Evolutionary conservation across 1,139 yeast genomes (phyloP), one percentile per base, ranked within the genome.

Genomic region (Tardiomyces digboiensis): DNA sequence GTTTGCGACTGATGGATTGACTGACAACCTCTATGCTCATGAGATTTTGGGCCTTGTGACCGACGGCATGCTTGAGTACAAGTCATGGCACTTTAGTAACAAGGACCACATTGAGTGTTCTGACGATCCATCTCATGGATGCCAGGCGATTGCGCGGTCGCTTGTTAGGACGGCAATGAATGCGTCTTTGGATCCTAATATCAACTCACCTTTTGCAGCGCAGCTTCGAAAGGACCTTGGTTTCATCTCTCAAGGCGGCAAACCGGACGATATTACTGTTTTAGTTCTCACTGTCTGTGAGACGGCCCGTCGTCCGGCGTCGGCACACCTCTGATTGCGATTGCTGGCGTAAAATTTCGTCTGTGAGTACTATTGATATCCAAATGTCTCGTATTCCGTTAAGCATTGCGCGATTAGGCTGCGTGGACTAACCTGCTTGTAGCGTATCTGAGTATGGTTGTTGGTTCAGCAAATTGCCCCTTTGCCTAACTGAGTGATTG

Each of bases 1-100:
- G 47, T 80, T 89, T 59, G 93, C 95, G 39, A 87, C 97, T 1
- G 98, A 91, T 65, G 98, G 98, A 21, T 83, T 91, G 42, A 80
- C 86, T 20, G 98, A 91, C 64, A 91, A 91, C 61, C 77, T 89
- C 40, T 74, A 78, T 38, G 72, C 82, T 1, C 76, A 76, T 44
- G 96, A 88, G 59, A 81, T 88, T 44, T 87, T 80, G 53, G 58
- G 73, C 13, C 45, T 59, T 12, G 65, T 67, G 37, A 58, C 54
- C 18, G 57, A 59, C 12, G 49, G 47, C 21, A 59, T 65, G 67
- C 45, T 49, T 8, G 45, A 42, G 20, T 37, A 39, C 36, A 46
- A 48, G 20, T 40, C 47, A 42, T 50, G 57, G 56, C 39, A 44
- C 16, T 42, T 47, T 18, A 45, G 41, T 19, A 21, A 44, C 20